These are phyloP conservation scores for Penium margaritaceum DNA, from an alignment of 139 green algal genomes.

Conservation along the genomic window DNA sequence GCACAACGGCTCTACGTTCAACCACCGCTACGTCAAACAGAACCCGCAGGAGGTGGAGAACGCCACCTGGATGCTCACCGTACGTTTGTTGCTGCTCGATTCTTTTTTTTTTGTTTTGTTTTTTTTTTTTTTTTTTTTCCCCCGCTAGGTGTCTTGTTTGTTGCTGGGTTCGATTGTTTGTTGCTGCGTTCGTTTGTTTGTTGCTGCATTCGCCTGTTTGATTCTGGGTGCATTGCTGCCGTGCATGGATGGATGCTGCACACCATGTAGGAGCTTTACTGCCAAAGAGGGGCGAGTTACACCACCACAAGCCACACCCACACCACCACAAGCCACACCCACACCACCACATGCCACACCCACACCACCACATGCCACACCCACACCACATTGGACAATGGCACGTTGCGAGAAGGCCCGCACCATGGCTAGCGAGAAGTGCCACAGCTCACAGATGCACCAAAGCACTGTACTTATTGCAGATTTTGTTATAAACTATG, in stretches of 20 bases:
- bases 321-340: too few relatives aligned
- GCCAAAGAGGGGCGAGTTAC: too few relatives aligned
- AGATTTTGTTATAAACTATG: too few relatives aligned
- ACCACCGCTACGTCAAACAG: conserved; percentile 41
- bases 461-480: too few relatives aligned
- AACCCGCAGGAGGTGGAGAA: conserved; percentile 43
- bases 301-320: too few relatives aligned
- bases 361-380: too few relatives aligned
- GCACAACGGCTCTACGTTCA: conserved; percentile 37
- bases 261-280: too few relatives aligned
- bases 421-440: too few relatives aligned
- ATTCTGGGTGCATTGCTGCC: neutral
- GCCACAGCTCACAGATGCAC: too few relatives aligned
- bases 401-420: too few relatives aligned
- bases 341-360: too few relatives aligned
- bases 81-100: neutral
- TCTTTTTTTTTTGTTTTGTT: neutral
- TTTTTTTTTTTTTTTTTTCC: neutral
- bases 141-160: neutral
- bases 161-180: neutral
- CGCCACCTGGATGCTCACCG: conserved; percentile 44
- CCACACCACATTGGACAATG: too few relatives aligned
- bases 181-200: neutral
- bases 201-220: neutral
- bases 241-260: neutral